Conservation (phyloP, 805 yeast species). For the Yarrowia alimentaria region DNA sequence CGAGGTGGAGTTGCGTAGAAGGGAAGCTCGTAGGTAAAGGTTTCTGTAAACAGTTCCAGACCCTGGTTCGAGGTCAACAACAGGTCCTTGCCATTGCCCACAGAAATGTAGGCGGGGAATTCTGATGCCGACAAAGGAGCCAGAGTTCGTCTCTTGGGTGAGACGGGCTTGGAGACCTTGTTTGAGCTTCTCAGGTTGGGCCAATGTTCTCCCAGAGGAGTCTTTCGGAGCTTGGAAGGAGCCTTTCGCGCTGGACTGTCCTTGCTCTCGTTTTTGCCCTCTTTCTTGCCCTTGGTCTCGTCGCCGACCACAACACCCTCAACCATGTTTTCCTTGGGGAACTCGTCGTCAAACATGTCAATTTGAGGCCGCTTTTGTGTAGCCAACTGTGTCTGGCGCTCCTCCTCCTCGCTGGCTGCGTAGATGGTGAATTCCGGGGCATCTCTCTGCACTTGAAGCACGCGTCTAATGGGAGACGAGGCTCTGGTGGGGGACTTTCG, state of each 20-base stretch:
- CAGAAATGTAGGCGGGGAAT: conserved; percentile 20
- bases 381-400: background rate
- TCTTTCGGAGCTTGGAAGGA: background rate
- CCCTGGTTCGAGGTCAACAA: conserved; percentile 18
- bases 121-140: conserved; percentile 1
- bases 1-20: conserved; percentile 22
- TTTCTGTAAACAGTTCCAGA: background rate
- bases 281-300: conserved; percentile 6
- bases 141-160: conserved; percentile 15
- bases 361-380: conserved; percentile 3
- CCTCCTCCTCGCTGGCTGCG: conserved; percentile 22
- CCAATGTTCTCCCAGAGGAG: conserved; percentile 24
- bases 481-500: conserved; percentile 1
- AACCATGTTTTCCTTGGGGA: conserved; percentile 26
- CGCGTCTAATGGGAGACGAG: conserved; percentile 21
- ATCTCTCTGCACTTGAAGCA: conserved; percentile 13
- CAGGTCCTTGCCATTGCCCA: background rate
- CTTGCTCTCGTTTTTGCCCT: background rate
- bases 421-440: conserved; percentile 22
- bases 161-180: conserved; percentile 18
- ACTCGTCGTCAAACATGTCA: conserved; percentile 24
- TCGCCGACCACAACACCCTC: background rate
- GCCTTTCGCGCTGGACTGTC: background rate
- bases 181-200: conserved; percentile 1
- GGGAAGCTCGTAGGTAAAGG: conserved; percentile 27